Evolutionary conservation across 1,284 basidiomycete genomes (phyloP), one percentile per base, ranked within the genome.

Genomic region (Fistulinella cinereoalba): DNA sequence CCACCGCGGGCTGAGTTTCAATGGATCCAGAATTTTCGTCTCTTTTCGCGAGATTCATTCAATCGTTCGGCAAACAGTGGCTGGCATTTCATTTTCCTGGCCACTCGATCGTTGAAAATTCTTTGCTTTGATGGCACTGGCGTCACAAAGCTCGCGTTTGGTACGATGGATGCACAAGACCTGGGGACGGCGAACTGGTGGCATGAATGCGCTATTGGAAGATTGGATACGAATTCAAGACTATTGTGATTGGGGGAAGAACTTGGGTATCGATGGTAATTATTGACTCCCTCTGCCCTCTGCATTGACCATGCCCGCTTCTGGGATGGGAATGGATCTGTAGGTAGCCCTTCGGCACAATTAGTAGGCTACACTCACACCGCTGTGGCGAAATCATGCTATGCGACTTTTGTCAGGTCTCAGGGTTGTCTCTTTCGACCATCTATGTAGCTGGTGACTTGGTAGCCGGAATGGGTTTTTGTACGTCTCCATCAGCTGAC

Each of bases 281-380:
- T 10, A 18, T 11, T 19, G 8, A 29, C 13, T 1, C 6, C 16
- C 6, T 28, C 10, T 21, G 22, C 43, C 2, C 31, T n/a, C n/a
- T n/a, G n/a, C n/a, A n/a, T n/a, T 61, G 21, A 52, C 39, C 1
- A 16, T 12, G 1, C n/a, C n/a, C n/a, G n/a, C n/a, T 40, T 10
- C 25, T 36, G 71, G 74, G 52, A 77, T 77, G 75, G 70, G 74
- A 58, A 70, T 74, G 64, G 64, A 70, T 51, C 77, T 77, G 75
- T 77, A 51, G 56, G 73, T 56, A 13, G 27, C 28, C 8, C 31
- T 37, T 23, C n/a, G 18, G 6, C 11, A 0, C 16, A 2, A 15
- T 23, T 5, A 11, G 19, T 1, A 2, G 6, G 13, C 43, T 23
- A 24, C 42, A 31, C 27, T 49, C 3, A 42, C n/a, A 33, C 22